Percentiles rank a stretch among this genome's conserved stretches.
Conservation (phyloP, 2,329 filamentous ascomycete genomes). For the Aspergillus fumigatiaffinis region DNA sequence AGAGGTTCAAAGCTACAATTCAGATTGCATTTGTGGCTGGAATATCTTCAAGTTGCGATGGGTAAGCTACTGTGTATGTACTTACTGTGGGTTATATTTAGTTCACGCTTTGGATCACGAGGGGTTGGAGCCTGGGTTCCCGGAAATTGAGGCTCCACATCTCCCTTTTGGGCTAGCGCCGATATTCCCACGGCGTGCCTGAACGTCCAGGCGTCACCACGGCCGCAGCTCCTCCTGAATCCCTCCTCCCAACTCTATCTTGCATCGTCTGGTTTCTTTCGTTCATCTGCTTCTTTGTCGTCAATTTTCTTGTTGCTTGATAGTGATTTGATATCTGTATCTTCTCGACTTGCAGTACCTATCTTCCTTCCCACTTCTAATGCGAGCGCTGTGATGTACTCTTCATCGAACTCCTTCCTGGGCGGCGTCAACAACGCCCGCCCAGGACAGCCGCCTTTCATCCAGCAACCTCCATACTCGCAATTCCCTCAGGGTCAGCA, state of each 20-base stretch:
- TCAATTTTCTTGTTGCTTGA: neutral
- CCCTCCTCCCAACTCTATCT: neutral
- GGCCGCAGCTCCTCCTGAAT: constrained; percentile 21
- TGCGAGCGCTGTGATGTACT: constrained; percentile 66
- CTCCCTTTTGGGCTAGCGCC: constrained; percentile 17
- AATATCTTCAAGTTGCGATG: constrained; percentile 2
- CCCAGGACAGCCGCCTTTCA: constrained; percentile 59
- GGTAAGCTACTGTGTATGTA: neutral
- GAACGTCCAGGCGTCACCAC: constrained; percentile 23
- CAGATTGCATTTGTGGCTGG: neutral
- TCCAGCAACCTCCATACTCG: constrained; percentile 48
- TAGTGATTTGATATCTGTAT: neutral
- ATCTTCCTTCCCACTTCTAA: constrained; percentile 5
- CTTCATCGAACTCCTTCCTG: constrained; percentile 79
- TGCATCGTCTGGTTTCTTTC: constrained; percentile 15
- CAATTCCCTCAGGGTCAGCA: constrained; percentile 41
- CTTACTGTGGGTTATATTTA: neutral
- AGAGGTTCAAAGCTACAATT: neutral
- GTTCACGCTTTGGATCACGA: neutral
- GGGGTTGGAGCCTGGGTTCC: neutral
- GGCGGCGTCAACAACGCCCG: constrained; percentile 74
- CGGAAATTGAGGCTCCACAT: constrained; percentile 1
- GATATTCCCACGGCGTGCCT: constrained; percentile 23
- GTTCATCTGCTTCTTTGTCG: constrained; percentile 16
- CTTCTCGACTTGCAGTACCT: neutral